Evolutionary conservation across 495 filamentous ascomycete species (phyloP).

Genomic region (Penicillium maclennaniae): DNA sequence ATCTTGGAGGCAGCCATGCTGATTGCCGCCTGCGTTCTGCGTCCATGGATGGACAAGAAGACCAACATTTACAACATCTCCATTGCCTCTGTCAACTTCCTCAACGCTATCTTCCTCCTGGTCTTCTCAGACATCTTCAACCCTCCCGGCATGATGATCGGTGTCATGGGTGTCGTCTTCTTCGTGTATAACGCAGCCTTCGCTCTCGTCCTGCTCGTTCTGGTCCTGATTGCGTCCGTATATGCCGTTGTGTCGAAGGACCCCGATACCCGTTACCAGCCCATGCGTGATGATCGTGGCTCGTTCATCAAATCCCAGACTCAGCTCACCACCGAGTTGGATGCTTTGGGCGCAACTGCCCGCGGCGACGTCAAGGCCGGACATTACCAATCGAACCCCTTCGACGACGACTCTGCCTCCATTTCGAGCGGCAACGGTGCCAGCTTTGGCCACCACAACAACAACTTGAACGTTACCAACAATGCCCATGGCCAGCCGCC

Average conservation of each 20-base stretch:
- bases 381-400: slow-evolving; percentile 60
- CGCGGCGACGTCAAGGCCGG: slow-evolving; percentile 76
- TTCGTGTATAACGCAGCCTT: slow-evolving; percentile 91
- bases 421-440: slow-evolving; percentile 48
- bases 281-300: slow-evolving; percentile 92
- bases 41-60: slow-evolving; percentile 99
- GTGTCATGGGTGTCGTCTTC: slow-evolving; percentile 91
- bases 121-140: slow-evolving; percentile 82
- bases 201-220: slow-evolving; percentile 76
- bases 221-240: slow-evolving; percentile 80
- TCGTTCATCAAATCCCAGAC: slow-evolving; percentile 98
- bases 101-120: slow-evolving; percentile 83
- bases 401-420: slow-evolving; percentile 78
- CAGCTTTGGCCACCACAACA: slow-evolving; percentile 27
- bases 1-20: slow-evolving; percentile 81
- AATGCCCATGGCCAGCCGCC: slow-evolving; percentile 19
- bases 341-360: slow-evolving; percentile 88
- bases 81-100: slow-evolving; percentile 83
- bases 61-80: slow-evolving; percentile 96
- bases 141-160: slow-evolving; percentile 82
- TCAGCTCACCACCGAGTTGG: slow-evolving; percentile 84
- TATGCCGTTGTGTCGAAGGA: slow-evolving; percentile 89
- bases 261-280: slow-evolving; percentile 92
- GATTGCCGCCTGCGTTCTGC: slow-evolving; percentile 72
- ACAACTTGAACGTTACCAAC: slow-evolving; percentile 26